phyloP scores from a whole-genome alignment of 306 rosid genomes.

The Purshia tridentata region DNA sequence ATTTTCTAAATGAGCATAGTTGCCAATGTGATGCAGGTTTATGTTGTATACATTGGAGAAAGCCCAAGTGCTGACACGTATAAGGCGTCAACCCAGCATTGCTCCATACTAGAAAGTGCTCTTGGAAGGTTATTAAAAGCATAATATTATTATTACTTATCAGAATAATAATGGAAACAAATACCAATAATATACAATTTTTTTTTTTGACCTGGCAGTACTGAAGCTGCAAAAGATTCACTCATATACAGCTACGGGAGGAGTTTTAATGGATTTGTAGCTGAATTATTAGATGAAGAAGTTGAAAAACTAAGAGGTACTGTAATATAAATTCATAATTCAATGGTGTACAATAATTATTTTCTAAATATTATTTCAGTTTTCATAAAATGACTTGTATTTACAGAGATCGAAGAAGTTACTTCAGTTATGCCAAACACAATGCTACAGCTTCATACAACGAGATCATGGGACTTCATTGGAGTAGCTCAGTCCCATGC shows the following conservation, averaged over 20 bases:
- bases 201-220: background rate
- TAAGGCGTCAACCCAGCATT: conserved; percentile 4
- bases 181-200: no score
- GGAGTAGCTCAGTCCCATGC: background rate
- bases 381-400: no score
- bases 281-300: conserved; percentile 18
- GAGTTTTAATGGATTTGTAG: conserved; percentile 32
- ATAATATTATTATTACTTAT: background rate
- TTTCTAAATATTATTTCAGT: background rate
- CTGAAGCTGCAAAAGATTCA: conserved; percentile 16
- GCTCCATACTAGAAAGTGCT: conserved; percentile 11
- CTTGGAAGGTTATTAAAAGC: conserved; percentile 5
- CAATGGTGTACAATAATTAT: no score
- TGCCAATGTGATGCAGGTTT: conserved; percentile 5
- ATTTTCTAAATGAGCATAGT: background rate
- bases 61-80: background rate
- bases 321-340: background rate
- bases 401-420: conserved; percentile 27
- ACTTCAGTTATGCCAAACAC: conserved; percentile 4
- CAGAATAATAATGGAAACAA: background rate
- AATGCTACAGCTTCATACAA: conserved; percentile 22
- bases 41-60: conserved; percentile 19
- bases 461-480: conserved; percentile 30
- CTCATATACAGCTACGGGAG: conserved; percentile 9
- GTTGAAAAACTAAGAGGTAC: conserved; percentile 4